Evolutionary conservation across 768 basidiomycete species (phyloP).

Genomic region (Suillus placidus): DNA sequence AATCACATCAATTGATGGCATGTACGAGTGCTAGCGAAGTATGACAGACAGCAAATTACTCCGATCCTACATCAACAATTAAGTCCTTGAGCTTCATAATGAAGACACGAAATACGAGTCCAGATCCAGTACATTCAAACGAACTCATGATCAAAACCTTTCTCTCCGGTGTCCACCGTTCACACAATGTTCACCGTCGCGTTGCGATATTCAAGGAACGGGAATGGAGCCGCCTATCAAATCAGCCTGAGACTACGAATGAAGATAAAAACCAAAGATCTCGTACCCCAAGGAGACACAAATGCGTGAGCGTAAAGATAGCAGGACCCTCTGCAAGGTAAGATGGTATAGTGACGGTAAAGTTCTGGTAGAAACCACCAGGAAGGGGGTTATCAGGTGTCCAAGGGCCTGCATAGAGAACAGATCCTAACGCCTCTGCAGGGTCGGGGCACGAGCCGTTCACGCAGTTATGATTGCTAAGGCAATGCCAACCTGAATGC

Average conservation of each 20-base stretch:
- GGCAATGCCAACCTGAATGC: slow-evolving; percentile 35
- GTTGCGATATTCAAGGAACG: slow-evolving; percentile 33
- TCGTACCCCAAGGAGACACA: slow-evolving; percentile 30
- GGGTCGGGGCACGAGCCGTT: slow-evolving; percentile 29
- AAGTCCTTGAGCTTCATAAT: background rate
- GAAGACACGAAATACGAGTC: background rate
- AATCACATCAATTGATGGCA: background rate
- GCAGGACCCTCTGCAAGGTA: slow-evolving; percentile 23
- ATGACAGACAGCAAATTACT: background rate
- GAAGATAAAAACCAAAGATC: background rate
- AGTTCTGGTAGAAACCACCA: slow-evolving; percentile 33
- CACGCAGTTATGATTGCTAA: slow-evolving; percentile 25
- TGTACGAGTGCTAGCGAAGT: background rate
- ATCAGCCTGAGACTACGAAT: background rate
- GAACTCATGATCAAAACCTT: background rate
- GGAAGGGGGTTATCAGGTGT: slow-evolving; percentile 20
- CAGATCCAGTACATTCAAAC: background rate
- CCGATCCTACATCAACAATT: background rate
- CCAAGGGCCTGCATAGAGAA: slow-evolving; percentile 35
- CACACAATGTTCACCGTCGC: slow-evolving; percentile 22
- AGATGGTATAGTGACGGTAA: slow-evolving; percentile 21
- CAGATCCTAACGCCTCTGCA: slow-evolving; percentile 20
- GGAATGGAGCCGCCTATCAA: slow-evolving; percentile 26
- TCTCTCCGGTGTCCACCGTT: background rate
- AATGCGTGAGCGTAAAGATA: slow-evolving; percentile 33